These are phyloP conservation scores for Dillenia turbinata DNA, from an alignment of 164 flowering plant species.

Conservation along the genomic window DNA sequence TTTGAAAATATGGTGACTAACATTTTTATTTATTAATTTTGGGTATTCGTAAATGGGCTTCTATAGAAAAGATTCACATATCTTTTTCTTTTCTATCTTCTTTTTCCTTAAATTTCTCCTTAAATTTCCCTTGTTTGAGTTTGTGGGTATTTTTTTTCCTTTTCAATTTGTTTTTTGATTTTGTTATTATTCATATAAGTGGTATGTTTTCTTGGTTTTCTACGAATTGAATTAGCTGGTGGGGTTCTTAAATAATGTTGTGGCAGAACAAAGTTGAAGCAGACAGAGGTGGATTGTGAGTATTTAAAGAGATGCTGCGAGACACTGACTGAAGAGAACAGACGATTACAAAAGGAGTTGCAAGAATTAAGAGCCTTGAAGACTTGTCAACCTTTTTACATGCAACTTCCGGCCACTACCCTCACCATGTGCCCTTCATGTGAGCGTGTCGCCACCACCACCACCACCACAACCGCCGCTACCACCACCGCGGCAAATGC, in stretches of 20 bases:
- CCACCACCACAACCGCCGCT: slow-evolving; percentile 22
- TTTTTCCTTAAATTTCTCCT: too few species aligned
- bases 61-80: too few species aligned
- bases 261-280: slow-evolving; percentile 89
- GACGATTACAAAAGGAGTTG: slow-evolving; percentile 78
- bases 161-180: not conserved
- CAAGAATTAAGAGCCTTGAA: slow-evolving; percentile 79
- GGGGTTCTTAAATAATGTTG: not conserved
- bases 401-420: slow-evolving; percentile 91
- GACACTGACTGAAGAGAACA: slow-evolving; percentile 81
- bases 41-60: too few species aligned
- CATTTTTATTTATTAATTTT: too few species aligned
- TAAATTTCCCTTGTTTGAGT: too few species aligned
- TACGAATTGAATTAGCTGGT: too few species aligned
- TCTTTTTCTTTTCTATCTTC: too few species aligned
- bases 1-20: too few species aligned
- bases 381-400: slow-evolving; percentile 70
- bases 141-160: not conserved
- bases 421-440: slow-evolving; percentile 95
- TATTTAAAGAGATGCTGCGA: slow-evolving; percentile 85
- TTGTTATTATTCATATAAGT: not conserved
- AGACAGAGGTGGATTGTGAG: slow-evolving; percentile 97
- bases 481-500: slow-evolving; percentile 7
- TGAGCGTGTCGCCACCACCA: slow-evolving; percentile 65
- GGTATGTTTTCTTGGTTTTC: too few species aligned